Percentiles rank a stretch among this genome's conserved stretches.
These are phyloP conservation scores for Arabidopsis suecica DNA, from an alignment of 345 rosid genomes.

Conservation along the genomic window DNA sequence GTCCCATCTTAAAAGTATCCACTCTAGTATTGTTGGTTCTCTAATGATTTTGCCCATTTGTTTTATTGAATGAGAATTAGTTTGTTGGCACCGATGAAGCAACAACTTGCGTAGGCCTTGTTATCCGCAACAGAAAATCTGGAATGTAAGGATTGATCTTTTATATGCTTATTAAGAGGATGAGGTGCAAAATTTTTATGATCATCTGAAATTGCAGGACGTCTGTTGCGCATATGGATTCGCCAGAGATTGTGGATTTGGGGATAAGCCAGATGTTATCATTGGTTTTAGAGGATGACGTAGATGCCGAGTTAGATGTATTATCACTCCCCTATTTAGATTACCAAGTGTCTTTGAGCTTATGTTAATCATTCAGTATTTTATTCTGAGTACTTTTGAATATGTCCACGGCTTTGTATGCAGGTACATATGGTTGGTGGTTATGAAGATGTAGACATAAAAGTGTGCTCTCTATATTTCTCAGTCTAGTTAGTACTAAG, in stretches of 20 bases:
- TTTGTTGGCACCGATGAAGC: constrained; percentile 87
- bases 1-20: neutral
- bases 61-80: constrained; percentile 46
- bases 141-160: constrained; percentile 65
- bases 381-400: neutral
- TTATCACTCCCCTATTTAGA: constrained; percentile 16
- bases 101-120: constrained; percentile 84
- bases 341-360: neutral
- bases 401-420: constrained; percentile 32
- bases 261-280: constrained; percentile 81
- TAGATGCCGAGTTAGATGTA: constrained; percentile 74
- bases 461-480: constrained; percentile 54
- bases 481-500: constrained; percentile 5
- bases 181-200: neutral
- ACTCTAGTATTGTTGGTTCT: neutral
- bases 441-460: constrained; percentile 64
- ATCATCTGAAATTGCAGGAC: constrained; percentile 57
- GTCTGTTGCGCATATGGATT: constrained; percentile 88
- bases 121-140: constrained; percentile 66
- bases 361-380: neutral
- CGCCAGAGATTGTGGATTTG: constrained; percentile 60
- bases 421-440: constrained; percentile 94
- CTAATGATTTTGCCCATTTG: constrained; percentile 5
- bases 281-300: constrained; percentile 45
- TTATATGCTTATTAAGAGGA: neutral